Conservation (phyloP, 2,329 filamentous ascomycete genomes). For the Trichoderma sp. region DNA sequence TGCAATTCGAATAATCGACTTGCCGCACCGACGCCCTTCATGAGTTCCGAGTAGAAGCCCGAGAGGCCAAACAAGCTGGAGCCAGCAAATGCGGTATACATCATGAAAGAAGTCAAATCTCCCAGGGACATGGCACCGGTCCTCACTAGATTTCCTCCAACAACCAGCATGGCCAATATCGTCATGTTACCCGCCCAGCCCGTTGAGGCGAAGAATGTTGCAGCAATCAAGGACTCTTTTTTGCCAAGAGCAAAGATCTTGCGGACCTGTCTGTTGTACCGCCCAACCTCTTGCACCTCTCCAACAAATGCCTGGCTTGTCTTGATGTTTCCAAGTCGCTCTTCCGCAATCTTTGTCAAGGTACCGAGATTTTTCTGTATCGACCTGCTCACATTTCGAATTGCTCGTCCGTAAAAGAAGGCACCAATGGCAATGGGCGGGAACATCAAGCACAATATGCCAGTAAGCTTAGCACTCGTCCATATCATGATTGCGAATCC, state of each 20-base stretch:
- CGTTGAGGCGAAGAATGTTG: constrained; percentile 82
- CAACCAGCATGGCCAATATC: constrained; percentile 83
- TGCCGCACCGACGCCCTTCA: constrained; percentile 98
- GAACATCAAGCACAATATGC: constrained; percentile 80
- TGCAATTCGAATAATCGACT: constrained; percentile 93
- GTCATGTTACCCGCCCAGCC: constrained; percentile 96
- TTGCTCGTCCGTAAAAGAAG: constrained; percentile 85
- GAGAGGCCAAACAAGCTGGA: constrained; percentile 92
- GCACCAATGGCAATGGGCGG: constrained; percentile 88
- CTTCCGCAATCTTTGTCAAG: constrained; percentile 95
- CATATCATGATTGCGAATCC: constrained; percentile 95
- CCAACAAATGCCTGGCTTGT: constrained; percentile 96
- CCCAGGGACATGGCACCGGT: constrained; percentile 83
- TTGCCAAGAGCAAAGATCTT: constrained; percentile 89
- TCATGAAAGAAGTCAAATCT: constrained; percentile 92
- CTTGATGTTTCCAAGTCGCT: constrained; percentile 93
- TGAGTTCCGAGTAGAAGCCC: constrained; percentile 95
- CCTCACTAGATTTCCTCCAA: constrained; percentile 86
- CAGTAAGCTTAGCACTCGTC: constrained; percentile 86
- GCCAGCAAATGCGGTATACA: constrained; percentile 87
- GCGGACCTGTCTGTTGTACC: constrained; percentile 89
- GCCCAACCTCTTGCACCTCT: constrained; percentile 81
- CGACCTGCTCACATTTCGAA: constrained; percentile 83
- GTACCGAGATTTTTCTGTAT: constrained; percentile 93
- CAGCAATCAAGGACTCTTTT: constrained; percentile 81